A percentile compares a stretch with the other conserved stretches of the same genome.
Evolutionary conservation across 371 early-diverging fungal genomes (phyloP).

Genomic region (Mucor racemosus): DNA sequence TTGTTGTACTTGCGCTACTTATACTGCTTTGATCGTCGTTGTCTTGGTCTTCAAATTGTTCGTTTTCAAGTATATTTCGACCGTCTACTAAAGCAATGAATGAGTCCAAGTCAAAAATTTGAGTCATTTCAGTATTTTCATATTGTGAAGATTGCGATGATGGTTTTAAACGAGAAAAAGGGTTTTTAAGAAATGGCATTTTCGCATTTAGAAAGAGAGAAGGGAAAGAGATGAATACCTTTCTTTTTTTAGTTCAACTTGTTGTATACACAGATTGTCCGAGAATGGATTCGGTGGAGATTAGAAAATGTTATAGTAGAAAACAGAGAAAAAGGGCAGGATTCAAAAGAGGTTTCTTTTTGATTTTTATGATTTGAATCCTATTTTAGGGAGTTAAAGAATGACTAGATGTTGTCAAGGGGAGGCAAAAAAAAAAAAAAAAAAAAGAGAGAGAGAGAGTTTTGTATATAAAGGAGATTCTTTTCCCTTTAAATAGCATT

Average conservation of each 20-base stretch:
- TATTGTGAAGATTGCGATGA: neutral
- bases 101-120: conserved; percentile 36
- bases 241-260: neutral
- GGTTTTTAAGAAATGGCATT: conserved; percentile 14
- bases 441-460: no score
- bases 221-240: conserved; percentile 6
- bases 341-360: neutral
- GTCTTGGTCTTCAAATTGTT: conserved; percentile 11
- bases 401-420: neutral
- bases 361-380: neutral
- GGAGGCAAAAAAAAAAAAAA: no score
- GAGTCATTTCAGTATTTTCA: conserved; percentile 43
- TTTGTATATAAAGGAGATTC: no score
- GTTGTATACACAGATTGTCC: neutral
- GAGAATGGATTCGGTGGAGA: neutral
- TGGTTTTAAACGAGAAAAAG: conserved; percentile 17
- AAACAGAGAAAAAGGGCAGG: neutral
- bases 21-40: conserved; percentile 29
- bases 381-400: conserved; percentile 10
- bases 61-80: conserved; percentile 30
- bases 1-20: conserved; percentile 19
- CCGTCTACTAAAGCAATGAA: conserved; percentile 36
- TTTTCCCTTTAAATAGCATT: no score
- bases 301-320: no score
- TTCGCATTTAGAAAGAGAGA: neutral